A percentile compares a stretch with the other conserved stretches of the same genome.
Evolutionary conservation across 1,284 basidiomycete genomes (phyloP).

Genomic region (Ganoderma boninense): DNA sequence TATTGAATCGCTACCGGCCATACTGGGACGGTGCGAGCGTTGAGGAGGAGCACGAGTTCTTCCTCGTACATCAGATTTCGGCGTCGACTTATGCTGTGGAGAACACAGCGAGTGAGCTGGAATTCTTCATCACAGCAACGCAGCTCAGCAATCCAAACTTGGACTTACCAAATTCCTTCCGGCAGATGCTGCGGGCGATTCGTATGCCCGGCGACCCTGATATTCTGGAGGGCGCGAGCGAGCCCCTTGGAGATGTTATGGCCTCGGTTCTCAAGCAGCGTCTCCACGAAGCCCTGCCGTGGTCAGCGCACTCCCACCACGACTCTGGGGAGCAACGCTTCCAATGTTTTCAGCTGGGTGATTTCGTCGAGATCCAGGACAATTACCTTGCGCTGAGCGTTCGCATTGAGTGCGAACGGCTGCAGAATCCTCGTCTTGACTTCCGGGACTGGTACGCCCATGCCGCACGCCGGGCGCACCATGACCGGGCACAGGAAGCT

Average conservation of each 20-base stretch:
- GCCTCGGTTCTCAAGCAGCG: background rate
- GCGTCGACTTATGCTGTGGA: background rate
- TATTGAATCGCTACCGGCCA: background rate
- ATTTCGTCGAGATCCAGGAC: background rate
- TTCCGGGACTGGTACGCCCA: background rate
- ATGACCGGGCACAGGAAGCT: too few species aligned
- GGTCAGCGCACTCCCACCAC: too few species aligned
- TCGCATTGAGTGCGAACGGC: background rate
- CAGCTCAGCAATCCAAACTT: background rate
- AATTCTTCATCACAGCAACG: background rate
- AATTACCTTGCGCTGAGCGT: background rate
- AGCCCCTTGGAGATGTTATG: background rate
- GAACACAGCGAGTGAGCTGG: background rate
- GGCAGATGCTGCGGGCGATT: background rate
- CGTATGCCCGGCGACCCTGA: background rate
- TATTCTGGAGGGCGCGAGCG: conserved; percentile 3
- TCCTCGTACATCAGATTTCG: background rate
- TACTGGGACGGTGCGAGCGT: background rate
- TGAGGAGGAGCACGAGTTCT: background rate
- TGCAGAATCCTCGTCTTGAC: background rate
- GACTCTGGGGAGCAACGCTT: too few species aligned
- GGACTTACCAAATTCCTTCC: background rate
- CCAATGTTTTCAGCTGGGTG: background rate
- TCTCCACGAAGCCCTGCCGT: too few species aligned
- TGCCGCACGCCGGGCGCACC: background rate